Percentiles rank a stretch among this genome's conserved stretches.
Evolutionary conservation across 2,329 filamentous ascomycete species (phyloP).

Genomic region (Tolypocladium ophioglossoides): DNA sequence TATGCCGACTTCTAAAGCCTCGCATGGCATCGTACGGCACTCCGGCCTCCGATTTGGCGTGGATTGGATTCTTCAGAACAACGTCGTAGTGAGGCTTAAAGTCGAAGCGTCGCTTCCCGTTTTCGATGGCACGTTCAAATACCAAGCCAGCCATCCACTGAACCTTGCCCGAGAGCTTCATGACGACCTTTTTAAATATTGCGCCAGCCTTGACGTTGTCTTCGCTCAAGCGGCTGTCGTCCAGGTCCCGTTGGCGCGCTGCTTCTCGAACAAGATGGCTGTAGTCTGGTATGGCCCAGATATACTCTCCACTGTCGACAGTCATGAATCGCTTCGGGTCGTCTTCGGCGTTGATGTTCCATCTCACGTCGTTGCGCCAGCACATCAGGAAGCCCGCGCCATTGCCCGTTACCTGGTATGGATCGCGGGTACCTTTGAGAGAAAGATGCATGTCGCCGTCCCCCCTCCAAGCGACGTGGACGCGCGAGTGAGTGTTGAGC

Average conservation of each 20-base stretch:
- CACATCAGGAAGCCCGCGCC: constrained; percentile 97
- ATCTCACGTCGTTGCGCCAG: constrained; percentile 88
- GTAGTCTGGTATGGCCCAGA: constrained; percentile 89
- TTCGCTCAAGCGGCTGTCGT: constrained; percentile 49
- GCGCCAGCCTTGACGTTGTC: constrained; percentile 62
- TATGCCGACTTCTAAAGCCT: constrained; percentile 94
- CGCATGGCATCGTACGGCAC: constrained; percentile 79
- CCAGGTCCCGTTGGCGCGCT: constrained; percentile 36
- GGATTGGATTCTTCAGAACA: constrained; percentile 69
- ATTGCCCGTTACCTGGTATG: constrained; percentile 84
- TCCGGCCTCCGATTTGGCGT: constrained; percentile 49
- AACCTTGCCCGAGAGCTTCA: constrained; percentile 96
- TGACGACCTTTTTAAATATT: constrained; percentile 95
- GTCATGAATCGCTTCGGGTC: constrained; percentile 92
- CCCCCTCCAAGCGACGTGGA: constrained; percentile 84
- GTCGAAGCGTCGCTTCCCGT: constrained; percentile 67
- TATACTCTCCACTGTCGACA: constrained; percentile 89
- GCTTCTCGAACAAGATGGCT: constrained; percentile 73
- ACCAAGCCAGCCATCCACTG: constrained; percentile 85
- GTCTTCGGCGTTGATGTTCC: constrained; percentile 73
- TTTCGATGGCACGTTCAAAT: constrained; percentile 73
- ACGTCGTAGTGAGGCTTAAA: constrained; percentile 93
- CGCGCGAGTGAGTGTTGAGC: constrained; percentile 83
- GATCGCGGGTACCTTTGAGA: constrained; percentile 84
- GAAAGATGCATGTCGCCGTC: constrained; percentile 92